Evolutionary conservation across 1,284 basidiomycete species (phyloP), one percentile per base, ranked within the genome.

Genomic region (Erythrobasidium hasegawianum): DNA sequence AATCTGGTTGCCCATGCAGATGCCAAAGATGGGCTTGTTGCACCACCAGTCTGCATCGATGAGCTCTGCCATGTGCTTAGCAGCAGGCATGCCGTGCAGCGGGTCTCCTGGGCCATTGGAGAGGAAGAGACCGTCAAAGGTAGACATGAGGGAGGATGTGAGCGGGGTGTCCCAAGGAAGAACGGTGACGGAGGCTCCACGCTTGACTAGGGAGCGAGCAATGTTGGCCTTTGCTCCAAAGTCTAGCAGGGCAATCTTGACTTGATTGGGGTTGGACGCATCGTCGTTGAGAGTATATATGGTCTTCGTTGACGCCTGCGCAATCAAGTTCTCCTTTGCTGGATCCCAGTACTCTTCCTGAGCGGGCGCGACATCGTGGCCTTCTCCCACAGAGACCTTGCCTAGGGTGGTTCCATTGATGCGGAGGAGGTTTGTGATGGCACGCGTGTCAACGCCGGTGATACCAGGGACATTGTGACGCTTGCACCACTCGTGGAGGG

Each of bases 161-260:
- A 65, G 62, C 27, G 62, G 55, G 70, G 89, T 83, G 77, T 97
- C 89, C 95, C 96, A 98, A 0, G 95, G 95, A 22, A 98, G 81
- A 53, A 98, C 94, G 4, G 95, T 97, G 57, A 98, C 90, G 29
- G 88, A 84, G 0, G 92, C 95, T 57, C 87, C 89, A 45, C 93
- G 87, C 72, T 89, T 87, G 72, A 97, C 86, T 65, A 98, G 86
- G 8, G 91, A 88, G 68, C 95, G 90, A 67, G 92, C 80, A 70
- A 98, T 98, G 81, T 98, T 98, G 69, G 95, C 94, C 80, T 98
- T 98, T 72, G 87, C 88, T 71, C 96, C 96, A 78, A 97, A 98
- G 79, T 98, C 95, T 71, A 98, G 86, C 33, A 98, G 87, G 24
- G 94, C 95, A 70, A 98, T 90, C 76, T 88, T 89, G 73, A 94